Percentiles rank a stretch among this genome's conserved stretches.
Conservation (phyloP, 2,329 filamentous ascomycete species). For the Hypoxylon sp. region DNA sequence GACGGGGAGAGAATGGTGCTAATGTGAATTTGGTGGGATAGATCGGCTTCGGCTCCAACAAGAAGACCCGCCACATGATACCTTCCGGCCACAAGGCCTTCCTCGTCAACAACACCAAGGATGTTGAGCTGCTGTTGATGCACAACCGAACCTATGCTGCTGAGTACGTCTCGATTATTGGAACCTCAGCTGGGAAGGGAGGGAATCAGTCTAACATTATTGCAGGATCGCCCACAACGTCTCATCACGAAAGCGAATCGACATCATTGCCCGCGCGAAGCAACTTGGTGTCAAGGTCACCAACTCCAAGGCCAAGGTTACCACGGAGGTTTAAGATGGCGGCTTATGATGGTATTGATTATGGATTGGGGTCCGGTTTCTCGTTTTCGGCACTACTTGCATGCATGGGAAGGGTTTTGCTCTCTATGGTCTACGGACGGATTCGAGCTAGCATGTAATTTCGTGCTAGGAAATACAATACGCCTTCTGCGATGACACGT, state of each 20-base stretch:
- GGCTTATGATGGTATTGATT: constrained; percentile 41
- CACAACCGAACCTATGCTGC: constrained; percentile 99
- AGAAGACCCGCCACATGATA: constrained; percentile 99
- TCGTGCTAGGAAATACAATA: constrained; percentile 52
- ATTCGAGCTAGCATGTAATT: constrained; percentile 52
- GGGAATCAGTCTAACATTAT: constrained; percentile 54
- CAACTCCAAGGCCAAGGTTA: constrained; percentile 99
- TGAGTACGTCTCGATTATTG: constrained; percentile 75
- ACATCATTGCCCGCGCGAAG: constrained; percentile 97
- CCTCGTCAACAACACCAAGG: constrained; percentile 96
- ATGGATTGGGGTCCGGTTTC: constrained; percentile 50
- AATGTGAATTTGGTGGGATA: constrained; percentile 33
- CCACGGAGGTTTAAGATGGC: constrained; percentile 81
- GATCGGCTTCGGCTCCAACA: constrained; percentile 99
- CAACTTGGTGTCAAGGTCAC: constrained; percentile 99
- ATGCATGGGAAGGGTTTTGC: constrained; percentile 53
- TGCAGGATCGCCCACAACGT: constrained; percentile 95
- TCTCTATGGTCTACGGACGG: constrained; percentile 52
- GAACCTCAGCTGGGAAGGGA: not conserved
- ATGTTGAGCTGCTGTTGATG: constrained; percentile 98
- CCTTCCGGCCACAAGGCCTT: constrained; percentile 99
- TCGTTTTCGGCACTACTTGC: constrained; percentile 52
- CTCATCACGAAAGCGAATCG: constrained; percentile 98
- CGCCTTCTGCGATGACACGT: constrained; percentile 51
- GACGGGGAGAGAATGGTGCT: constrained; percentile 24